These are phyloP conservation scores for Exophiala dermatitidis DNA, from an alignment of 2,329 filamentous ascomycete species.

Conservation along the genomic window DNA sequence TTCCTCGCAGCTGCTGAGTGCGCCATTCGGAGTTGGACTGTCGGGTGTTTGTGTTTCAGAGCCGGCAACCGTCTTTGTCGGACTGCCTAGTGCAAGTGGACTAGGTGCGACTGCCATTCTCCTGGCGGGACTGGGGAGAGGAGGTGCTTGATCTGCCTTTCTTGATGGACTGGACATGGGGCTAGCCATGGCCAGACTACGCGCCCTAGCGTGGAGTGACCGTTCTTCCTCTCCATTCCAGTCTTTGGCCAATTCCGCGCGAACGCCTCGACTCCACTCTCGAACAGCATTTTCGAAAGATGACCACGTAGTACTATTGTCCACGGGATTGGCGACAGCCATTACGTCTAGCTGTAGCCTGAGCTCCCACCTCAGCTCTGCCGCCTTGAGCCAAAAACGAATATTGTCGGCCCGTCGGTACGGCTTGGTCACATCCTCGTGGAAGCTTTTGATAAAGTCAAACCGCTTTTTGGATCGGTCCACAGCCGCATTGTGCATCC, in stretches of 20 bases:
- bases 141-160: constrained; percentile 14
- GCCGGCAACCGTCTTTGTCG: constrained; percentile 1
- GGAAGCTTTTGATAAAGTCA: constrained; percentile 79
- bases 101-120: constrained; percentile 8
- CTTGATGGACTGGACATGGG: constrained; percentile 24
- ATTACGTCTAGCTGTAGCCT: constrained; percentile 76
- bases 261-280: constrained; percentile 73
- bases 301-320: constrained; percentile 59
- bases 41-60: constrained; percentile 2
- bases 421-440: constrained; percentile 88
- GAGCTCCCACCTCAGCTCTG: constrained; percentile 87
- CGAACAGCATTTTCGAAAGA: constrained; percentile 77
- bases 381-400: constrained; percentile 91
- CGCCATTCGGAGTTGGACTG: constrained; percentile 11
- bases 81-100: constrained; percentile 17
- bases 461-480: constrained; percentile 79
- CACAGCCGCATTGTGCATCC: constrained; percentile 83
- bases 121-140: constrained; percentile 17
- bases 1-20: constrained; percentile 6
- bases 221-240: constrained; percentile 42
- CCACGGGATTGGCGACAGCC: constrained; percentile 65
- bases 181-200: constrained; percentile 25
- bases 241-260: constrained; percentile 75
- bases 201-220: constrained; percentile 26
- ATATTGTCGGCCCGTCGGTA: constrained; percentile 92